Conservation (phyloP, 495 filamentous ascomycete species). For the Talaromyces wortmannii region DNA sequence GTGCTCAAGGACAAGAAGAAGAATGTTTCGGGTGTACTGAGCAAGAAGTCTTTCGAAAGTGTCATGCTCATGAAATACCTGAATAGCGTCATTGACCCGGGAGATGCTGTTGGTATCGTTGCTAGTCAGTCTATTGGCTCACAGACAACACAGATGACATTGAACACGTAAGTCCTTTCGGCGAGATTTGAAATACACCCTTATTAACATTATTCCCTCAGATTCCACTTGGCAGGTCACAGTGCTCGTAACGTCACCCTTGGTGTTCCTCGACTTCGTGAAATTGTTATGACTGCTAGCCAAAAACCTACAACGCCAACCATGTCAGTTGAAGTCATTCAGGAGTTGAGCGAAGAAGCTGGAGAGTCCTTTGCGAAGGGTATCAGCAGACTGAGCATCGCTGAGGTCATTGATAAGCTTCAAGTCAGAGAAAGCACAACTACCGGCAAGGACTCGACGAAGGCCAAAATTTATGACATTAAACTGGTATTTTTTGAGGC, state of each 20-base stretch:
- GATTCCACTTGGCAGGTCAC: conserved; percentile 98
- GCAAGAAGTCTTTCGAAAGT: conserved; percentile 72
- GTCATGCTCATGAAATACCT: conserved; percentile 88
- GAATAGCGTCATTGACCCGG: conserved; percentile 87
- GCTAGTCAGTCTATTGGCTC: conserved; percentile 96
- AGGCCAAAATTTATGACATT: conserved; percentile 80
- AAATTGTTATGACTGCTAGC: conserved; percentile 98
- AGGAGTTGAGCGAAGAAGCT: conserved; percentile 61
- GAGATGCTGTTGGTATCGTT: conserved; percentile 96
- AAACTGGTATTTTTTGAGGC: conserved; percentile 76
- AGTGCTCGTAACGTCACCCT: conserved; percentile 97
- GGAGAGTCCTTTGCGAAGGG: conserved; percentile 82
- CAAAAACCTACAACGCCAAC: conserved; percentile 78
- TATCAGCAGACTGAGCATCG: conserved; percentile 81
- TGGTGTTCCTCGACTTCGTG: conserved; percentile 92
- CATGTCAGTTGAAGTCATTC: conserved; percentile 79
- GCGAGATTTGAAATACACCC: background rate
- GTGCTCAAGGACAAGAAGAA: conserved; percentile 75
- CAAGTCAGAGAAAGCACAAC: conserved; percentile 72
- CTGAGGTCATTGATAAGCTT: conserved; percentile 79
- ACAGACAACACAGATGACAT: conserved; percentile 98
- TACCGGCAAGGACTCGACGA: conserved; percentile 50
- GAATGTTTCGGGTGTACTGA: conserved; percentile 41
- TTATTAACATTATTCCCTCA: background rate
- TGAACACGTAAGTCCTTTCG: conserved; percentile 57